phyloP scores from a whole-genome alignment of 495 filamentous ascomycete genomes.

The Thermothielavioides terrestris region DNA sequence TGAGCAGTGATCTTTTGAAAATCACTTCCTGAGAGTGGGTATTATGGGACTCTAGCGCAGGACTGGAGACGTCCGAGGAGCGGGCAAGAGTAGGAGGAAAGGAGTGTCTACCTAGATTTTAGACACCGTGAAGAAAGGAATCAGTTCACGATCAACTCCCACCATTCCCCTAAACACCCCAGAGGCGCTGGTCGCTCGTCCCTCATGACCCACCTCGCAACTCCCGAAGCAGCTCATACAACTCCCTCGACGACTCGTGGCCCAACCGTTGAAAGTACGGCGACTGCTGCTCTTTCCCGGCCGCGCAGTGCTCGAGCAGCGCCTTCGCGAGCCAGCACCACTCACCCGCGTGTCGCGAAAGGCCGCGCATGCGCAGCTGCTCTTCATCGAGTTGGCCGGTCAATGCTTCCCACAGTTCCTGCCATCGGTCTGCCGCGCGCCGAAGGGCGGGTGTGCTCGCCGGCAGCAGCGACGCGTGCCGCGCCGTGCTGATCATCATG shows the following conservation, averaged over 20 bases:
- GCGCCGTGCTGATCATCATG: not conserved
- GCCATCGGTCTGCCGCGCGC: not conserved
- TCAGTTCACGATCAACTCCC: no score
- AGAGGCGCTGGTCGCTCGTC: no score
- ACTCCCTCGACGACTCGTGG: not conserved
- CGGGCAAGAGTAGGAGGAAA: no score
- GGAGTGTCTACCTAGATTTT: no score
- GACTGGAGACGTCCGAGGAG: no score
- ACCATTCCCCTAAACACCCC: no score
- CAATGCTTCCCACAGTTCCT: not conserved
- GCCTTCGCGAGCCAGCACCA: constrained; percentile 5
- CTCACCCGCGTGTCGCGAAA: constrained; percentile 5
- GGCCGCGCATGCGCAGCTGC: constrained; percentile 30
- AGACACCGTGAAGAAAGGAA: no score
- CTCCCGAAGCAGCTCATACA: not conserved
- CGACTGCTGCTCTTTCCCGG: not conserved
- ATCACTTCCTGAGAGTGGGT: no score
- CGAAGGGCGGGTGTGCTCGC: not conserved
- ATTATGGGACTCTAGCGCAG: no score
- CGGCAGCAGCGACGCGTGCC: not conserved
- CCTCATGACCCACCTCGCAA: not conserved
- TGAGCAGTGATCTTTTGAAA: no score
- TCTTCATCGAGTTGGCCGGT: constrained; percentile 29
- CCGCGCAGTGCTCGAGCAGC: not conserved
- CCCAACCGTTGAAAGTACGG: not conserved